Conservation (phyloP, 2,329 filamentous ascomycete genomes). For the Ascomycota sp. region DNA sequence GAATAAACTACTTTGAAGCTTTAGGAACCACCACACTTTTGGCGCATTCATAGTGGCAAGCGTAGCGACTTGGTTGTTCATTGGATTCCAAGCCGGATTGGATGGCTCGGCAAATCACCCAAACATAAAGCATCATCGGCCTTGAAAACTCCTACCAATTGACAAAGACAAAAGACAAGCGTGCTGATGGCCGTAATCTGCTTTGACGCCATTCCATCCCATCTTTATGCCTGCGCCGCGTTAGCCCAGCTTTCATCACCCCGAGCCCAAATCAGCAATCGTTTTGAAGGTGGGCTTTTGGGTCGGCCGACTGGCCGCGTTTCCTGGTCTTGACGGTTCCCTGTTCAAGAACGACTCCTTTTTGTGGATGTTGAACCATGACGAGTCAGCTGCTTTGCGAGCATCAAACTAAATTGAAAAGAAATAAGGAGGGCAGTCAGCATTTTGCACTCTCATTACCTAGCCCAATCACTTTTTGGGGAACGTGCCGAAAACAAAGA, state of each 20-base stretch:
- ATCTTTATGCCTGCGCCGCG: not conserved
- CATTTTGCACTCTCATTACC: no score
- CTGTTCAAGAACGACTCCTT: slow-evolving; percentile 5
- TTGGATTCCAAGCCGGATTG: no score
- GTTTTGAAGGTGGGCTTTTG: slow-evolving; percentile 24
- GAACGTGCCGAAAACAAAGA: slow-evolving; percentile 35
- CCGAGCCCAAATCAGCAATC: slow-evolving; percentile 25
- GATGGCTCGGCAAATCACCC: no score
- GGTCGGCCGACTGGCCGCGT: slow-evolving; percentile 7
- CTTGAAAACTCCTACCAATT: no score
- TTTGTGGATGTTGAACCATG: slow-evolving; percentile 32
- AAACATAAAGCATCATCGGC: no score
- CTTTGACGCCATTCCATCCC: not conserved
- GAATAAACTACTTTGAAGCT: no score
- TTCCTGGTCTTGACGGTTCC: slow-evolving; percentile 2
- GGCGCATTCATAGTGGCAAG: no score
- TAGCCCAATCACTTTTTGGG: not conserved
- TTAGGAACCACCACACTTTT: no score
- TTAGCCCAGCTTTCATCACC: not conserved
- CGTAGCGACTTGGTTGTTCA: no score
- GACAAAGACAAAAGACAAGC: no score
- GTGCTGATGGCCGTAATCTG: no score
- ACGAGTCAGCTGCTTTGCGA: slow-evolving; percentile 36
- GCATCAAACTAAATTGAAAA: slow-evolving; percentile 27
- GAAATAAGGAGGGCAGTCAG: slow-evolving; percentile 1